Base-by-base conservation (phyloP, 75 land plant genomes). In the Pinus tabuliformis region DNA sequence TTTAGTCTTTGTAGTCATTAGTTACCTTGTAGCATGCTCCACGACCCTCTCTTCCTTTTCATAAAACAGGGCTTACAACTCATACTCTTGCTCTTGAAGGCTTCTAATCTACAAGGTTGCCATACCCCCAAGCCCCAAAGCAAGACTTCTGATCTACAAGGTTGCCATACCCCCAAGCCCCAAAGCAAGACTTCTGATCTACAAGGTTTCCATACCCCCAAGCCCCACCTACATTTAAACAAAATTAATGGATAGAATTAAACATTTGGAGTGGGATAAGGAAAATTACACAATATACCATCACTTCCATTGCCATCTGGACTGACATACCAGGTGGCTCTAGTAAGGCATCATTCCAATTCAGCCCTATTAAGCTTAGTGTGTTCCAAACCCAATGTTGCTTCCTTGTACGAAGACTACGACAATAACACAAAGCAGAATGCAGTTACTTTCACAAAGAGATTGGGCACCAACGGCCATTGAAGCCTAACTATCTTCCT, bases 251-350 rank as follows among this genome's bases (percentile, higher is more conserved):
- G 59, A 12, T 58, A 12, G 16, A 58, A 58, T 16, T 12, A 11
- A 58, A 16, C 59, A 58, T 11, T 0, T 12, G 59, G 17, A 58
- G 17, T 16, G 17, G 59, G 11, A 16, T 12, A 58, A 58, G 11
- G 59, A 58, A 58, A 58, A 58, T 11, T 16, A 58, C 11, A 58
- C 59, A 58, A 58, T 16, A 20, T 81, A 94, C 94, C 97, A 79
- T 80, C 84, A 59, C 92, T 89, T 71, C 97, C 97, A 49, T 86
- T 92, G 49, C 97, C 94, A 58, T 88, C 81, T 58, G 97, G 88
- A 75, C 82, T 78, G 70, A 94, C 97, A 81, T 94, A 94, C 97
- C 97, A 94, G 37, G 97, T 91, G 61, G 97, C 97, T 63, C 89
- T 85, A 30, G 93, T 92, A 24, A 86, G 82, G 3, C 66, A 70